Base-by-base conservation (phyloP, 352 stramenopile genomes). In the Phytophthora macrochlamydospora region DNA sequence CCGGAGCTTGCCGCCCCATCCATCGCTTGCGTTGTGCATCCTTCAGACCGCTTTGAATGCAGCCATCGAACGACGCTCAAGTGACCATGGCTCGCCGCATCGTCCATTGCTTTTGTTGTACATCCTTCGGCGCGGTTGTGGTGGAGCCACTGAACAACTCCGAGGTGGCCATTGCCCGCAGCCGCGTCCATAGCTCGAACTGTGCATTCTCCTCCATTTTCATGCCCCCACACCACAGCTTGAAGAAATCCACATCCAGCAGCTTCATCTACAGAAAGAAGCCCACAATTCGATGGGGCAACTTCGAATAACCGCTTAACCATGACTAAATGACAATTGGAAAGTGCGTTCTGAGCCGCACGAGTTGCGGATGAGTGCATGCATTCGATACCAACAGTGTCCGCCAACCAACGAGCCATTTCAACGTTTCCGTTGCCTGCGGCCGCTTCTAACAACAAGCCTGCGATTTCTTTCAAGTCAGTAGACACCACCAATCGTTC, bases 11-110 rank as follows among this genome's bases (percentile, higher is more conserved):
- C 69, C 38, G 75, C 71, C 33, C 60, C 68, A 42, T 79, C 65
- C 59, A 80, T 78, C 4, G 75, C 71, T 30, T 57, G 38, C 2
- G 32, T 50, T 4, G 65, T 76, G 30, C 67, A 78, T 45, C 75
- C 75, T 61, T 83, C 75, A 31, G 9, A 29, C 13, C 71, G 67
- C 29, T 68, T 24, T 32, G 12, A 28, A 32, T 83, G 68, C 4
- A 83, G 49, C 62, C 62, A 83, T 46, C 58, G 51, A 4, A 78
- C 71, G 4, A 83, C 70, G 11, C 75, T 38, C n/a, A 78, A 43
- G 28, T 78, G 72, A 0, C 71, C 68, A 32, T 68, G 51, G 29
- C 33, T 52, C 7, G 75, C 68, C 12, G 68, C 75, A 38, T 56
- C 48, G 56, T 83, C 67, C 71, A 83, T 83, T 7, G 63, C 71